These are phyloP conservation scores for Volvox carteri DNA, from an alignment of 163 green algal genomes.

Conservation along the genomic window DNA sequence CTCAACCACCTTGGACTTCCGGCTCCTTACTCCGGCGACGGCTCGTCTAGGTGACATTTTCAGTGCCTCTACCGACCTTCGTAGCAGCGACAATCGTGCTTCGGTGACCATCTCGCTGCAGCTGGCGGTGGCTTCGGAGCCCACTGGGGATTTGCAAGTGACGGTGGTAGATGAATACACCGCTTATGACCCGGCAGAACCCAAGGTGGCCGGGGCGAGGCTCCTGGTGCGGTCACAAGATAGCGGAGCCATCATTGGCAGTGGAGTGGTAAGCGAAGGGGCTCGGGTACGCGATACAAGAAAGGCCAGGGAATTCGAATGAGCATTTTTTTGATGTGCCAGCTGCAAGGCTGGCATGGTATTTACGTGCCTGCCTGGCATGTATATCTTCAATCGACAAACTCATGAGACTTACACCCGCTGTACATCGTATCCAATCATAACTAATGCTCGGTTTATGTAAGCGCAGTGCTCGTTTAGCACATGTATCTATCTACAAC, in stretches of 20 bases:
- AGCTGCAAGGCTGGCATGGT: too few species aligned
- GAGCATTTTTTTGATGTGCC: too few species aligned
- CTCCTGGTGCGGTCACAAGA: constrained; percentile 3
- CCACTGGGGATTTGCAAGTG: constrained; percentile 4
- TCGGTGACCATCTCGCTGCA: not conserved
- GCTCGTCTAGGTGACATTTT: not conserved
- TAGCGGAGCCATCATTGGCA: not conserved
- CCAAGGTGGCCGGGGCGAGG: not conserved
- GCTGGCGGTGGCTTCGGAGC: constrained; percentile 15
- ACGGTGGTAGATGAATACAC: constrained; percentile 37
- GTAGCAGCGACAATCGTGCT: not conserved
- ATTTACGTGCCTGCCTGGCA: too few species aligned
- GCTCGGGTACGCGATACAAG: too few species aligned
- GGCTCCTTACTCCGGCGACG: not conserved
- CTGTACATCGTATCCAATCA: too few species aligned
- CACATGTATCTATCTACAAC: too few species aligned
- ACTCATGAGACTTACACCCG: too few species aligned
- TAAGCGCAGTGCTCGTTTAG: too few species aligned
- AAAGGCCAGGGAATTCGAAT: too few species aligned
- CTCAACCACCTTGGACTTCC: not conserved
- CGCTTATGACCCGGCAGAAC: constrained; percentile 15
- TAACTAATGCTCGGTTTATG: too few species aligned
- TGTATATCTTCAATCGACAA: too few species aligned
- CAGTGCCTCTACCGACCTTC: not conserved
- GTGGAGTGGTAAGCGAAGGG: constrained; percentile 2